phyloP scores from a whole-genome alignment of 768 basidiomycete genomes.

The Butyriboletus loyo region DNA sequence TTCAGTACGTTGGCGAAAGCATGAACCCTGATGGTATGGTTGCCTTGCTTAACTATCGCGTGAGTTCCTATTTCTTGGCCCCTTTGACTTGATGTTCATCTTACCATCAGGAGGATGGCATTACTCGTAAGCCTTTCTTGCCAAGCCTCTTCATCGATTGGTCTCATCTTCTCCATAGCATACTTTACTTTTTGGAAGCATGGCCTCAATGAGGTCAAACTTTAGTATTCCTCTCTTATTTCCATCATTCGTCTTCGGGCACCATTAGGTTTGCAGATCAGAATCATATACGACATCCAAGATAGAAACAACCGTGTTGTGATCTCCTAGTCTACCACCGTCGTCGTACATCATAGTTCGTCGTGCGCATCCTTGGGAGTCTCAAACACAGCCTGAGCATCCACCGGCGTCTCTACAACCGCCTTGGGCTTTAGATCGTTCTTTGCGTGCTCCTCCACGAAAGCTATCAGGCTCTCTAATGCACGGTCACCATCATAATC shows the following conservation, averaged over 20 bases:
- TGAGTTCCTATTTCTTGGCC: conserved; percentile 31
- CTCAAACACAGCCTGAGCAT: conserved; percentile 25
- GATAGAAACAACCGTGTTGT: conserved; percentile 20
- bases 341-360: conserved; percentile 24
- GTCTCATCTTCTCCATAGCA: conserved; percentile 41
- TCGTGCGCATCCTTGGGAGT: conserved; percentile 26
- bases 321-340: conserved; percentile 15
- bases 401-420: conserved; percentile 19
- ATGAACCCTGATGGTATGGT: conserved; percentile 94
- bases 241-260: background rate
- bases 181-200: conserved; percentile 97
- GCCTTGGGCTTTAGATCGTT: conserved; percentile 55
- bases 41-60: conserved; percentile 91
- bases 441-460: conserved; percentile 78
- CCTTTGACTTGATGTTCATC: conserved; percentile 6
- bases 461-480: conserved; percentile 79
- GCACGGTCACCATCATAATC: conserved; percentile 94
- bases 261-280: conserved; percentile 9
- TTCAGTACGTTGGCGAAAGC: conserved; percentile 64
- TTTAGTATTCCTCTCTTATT: conserved; percentile 36
- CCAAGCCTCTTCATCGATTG: background rate
- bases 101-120: conserved; percentile 60
- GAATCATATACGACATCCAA: conserved; percentile 16
- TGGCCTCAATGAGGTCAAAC: conserved; percentile 80
- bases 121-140: conserved; percentile 60